phyloP scores from a whole-genome alignment of 306 rosid species.

The Pterocarpus macrocarpus region DNA sequence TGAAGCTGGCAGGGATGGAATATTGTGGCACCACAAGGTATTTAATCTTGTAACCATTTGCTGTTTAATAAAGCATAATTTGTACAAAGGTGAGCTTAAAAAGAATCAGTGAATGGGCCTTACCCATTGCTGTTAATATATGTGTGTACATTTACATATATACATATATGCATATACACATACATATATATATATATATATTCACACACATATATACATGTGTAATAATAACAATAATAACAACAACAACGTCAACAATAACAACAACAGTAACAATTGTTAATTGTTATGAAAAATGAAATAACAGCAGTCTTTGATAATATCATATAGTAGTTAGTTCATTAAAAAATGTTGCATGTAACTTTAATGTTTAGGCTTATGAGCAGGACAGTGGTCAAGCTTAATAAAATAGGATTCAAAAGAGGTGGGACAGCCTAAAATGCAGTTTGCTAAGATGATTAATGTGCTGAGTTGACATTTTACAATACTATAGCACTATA shows the following conservation, averaged over 20 bases:
- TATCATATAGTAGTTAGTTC: neutral
- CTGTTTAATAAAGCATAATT: neutral
- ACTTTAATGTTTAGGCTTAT: neutral
- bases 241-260: too few relatives aligned
- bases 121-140: neutral
- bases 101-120: neutral
- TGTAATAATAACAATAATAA: too few relatives aligned
- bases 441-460: constrained; percentile 13
- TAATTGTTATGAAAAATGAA: neutral
- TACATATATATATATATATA: too few relatives aligned
- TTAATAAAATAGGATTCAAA: neutral
- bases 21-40: constrained; percentile 99
- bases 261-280: neutral
- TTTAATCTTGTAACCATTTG: neutral
- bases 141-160: too few relatives aligned
- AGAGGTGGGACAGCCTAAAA: neutral
- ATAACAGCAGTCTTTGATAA: neutral
- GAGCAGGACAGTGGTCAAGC: neutral
- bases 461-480: neutral
- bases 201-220: too few relatives aligned
- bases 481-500: neutral
- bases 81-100: neutral
- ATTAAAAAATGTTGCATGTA: neutral
- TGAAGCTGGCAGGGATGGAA: constrained; percentile 91
- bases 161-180: too few relatives aligned